A percentile compares a stretch with the other conserved stretches of the same genome.
These are phyloP conservation scores for Rhizoclosmatium sp. DNA, from an alignment of 192 early-diverging fungal species.

Conservation along the genomic window DNA sequence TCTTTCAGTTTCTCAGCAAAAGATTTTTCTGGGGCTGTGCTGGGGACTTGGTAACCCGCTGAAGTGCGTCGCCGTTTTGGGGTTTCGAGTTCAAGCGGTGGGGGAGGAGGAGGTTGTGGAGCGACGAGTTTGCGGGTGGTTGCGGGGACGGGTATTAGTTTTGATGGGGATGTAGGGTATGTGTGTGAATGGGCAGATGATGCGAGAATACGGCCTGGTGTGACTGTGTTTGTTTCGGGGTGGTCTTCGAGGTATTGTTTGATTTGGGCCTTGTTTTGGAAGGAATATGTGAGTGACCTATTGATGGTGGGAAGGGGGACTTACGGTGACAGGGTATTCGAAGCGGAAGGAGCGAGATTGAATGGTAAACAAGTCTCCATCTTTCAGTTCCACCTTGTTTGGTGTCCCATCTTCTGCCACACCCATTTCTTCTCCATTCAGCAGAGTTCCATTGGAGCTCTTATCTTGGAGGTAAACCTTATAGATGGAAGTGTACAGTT, in stretches of 20 bases:
- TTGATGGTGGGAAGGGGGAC: background rate
- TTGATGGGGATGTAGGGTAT: too few species aligned
- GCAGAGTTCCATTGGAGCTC: slow-evolving; percentile 25
- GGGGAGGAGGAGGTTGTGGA: too few species aligned
- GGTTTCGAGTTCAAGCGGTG: too few species aligned
- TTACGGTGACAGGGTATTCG: slow-evolving; percentile 9
- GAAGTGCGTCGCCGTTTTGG: too few species aligned
- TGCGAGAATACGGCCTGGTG: background rate
- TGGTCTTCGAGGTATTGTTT: slow-evolving; percentile 1
- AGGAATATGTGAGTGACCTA: background rate
- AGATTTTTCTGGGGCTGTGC: too few species aligned
- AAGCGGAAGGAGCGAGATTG: slow-evolving; percentile 3
- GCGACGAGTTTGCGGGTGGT: too few species aligned
- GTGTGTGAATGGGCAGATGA: background rate
- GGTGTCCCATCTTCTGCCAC: background rate
- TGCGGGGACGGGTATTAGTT: too few species aligned
- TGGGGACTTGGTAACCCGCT: too few species aligned
- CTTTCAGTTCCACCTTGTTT: background rate
- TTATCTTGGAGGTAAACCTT: slow-evolving; percentile 11
- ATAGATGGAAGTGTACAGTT: too few species aligned
- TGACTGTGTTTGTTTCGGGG: background rate
- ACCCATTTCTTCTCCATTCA: slow-evolving; percentile 14
- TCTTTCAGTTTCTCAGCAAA: too few species aligned
- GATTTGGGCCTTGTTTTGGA: slow-evolving; percentile 2
- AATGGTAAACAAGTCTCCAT: slow-evolving; percentile 18